phyloP scores from a whole-genome alignment of 441 rosid genomes.

The Bruguiera hainesii region DNA sequence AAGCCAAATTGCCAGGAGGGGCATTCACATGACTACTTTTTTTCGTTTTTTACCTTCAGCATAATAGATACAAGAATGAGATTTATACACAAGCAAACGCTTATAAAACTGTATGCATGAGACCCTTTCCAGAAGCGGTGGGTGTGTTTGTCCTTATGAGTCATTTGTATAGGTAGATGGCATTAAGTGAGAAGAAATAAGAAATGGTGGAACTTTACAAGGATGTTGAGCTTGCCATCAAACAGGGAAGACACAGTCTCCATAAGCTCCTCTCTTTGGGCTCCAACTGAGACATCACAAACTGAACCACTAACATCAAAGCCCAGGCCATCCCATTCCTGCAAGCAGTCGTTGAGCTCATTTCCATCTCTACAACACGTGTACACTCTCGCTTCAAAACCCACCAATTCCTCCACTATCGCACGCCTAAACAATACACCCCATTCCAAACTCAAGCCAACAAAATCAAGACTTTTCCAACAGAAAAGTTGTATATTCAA shows the following conservation, averaged over 20 bases:
- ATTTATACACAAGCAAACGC: too few species aligned
- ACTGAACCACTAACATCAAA: constrained; percentile 45
- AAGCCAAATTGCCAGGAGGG: too few species aligned
- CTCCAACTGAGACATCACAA: constrained; percentile 44
- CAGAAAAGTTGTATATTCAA: not conserved
- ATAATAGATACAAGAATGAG: too few species aligned
- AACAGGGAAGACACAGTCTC: constrained; percentile 40
- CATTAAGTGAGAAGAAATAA: not conserved
- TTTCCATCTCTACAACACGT: constrained; percentile 55
- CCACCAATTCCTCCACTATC: constrained; percentile 56
- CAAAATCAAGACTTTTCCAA: not conserved
- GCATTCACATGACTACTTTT: too few species aligned
- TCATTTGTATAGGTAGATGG: too few species aligned
- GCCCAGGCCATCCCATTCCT: constrained; percentile 43
- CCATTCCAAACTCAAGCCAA: constrained; percentile 6
- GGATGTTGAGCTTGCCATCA: constrained; percentile 54
- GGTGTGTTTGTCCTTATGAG: too few species aligned
- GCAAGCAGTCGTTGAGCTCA: constrained; percentile 41
- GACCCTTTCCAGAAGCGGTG: too few species aligned
- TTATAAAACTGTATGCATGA: too few species aligned
- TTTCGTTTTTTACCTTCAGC: too few species aligned
- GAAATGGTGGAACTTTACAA: constrained; percentile 31
- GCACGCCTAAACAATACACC: constrained; percentile 45
- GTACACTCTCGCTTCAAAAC: constrained; percentile 64
- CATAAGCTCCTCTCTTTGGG: constrained; percentile 46